These are phyloP conservation scores for Penicillium thymicola DNA, from an alignment of 2,329 filamentous ascomycete genomes.

Conservation along the genomic window DNA sequence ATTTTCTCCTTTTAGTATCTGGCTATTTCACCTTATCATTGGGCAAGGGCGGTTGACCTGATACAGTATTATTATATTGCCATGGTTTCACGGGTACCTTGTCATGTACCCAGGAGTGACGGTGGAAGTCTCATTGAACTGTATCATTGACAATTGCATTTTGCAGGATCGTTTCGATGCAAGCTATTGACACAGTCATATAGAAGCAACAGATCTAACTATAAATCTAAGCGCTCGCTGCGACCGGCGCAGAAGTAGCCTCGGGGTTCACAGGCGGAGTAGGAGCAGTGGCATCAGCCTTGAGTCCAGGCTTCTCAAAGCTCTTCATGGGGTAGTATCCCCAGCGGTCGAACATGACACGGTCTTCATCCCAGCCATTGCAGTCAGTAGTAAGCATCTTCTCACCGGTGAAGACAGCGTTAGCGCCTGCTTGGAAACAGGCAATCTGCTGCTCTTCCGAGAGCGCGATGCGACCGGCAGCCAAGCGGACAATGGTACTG, in stretches of 20 bases:
- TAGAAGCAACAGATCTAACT: background rate
- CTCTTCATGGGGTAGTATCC: conserved; percentile 73
- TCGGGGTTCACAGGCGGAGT: conserved; percentile 15
- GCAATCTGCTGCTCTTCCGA: conserved; percentile 83
- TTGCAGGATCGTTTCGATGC: background rate
- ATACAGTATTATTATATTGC: background rate
- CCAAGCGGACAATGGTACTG: conserved; percentile 78
- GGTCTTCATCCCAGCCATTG: conserved; percentile 87
- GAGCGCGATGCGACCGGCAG: conserved; percentile 79
- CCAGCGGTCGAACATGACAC: conserved; percentile 77
- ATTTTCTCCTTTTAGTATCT: background rate
- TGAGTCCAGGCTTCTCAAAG: conserved; percentile 45
- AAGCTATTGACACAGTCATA: background rate
- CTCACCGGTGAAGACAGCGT: conserved; percentile 92
- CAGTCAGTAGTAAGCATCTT: conserved; percentile 94
- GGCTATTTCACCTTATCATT: background rate
- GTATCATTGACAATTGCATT: background rate
- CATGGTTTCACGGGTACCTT: background rate
- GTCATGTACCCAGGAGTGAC: background rate
- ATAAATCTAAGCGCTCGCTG: conserved; percentile 24
- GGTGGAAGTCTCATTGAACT: background rate
- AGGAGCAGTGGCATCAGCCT: conserved; percentile 5
- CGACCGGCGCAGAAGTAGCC: conserved; percentile 29
- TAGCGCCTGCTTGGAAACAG: conserved; percentile 87
- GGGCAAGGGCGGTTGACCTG: background rate